Percentiles rank a stretch among this genome's conserved stretches.
Conservation (phyloP, 2,329 filamentous ascomycete genomes). For the Beauveria bassiana region DNA sequence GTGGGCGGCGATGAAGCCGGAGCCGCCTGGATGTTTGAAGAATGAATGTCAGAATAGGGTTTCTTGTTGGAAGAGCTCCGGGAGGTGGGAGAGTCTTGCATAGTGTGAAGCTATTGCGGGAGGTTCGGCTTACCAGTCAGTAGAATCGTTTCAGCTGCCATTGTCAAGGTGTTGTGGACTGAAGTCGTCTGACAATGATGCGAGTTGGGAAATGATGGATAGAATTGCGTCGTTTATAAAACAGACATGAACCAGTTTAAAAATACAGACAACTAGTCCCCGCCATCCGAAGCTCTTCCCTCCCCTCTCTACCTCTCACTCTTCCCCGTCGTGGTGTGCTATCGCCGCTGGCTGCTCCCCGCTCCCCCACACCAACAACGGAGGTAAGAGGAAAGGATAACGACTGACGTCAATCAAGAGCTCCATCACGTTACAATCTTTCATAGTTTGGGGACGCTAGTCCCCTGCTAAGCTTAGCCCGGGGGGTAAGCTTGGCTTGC, state of each 20-base stretch:
- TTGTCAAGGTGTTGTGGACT: not conserved
- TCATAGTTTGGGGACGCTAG: not conserved
- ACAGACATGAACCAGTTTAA: not conserved
- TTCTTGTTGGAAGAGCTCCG: not conserved
- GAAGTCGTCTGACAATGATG: not conserved
- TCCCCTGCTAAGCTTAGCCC: not conserved
- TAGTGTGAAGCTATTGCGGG: not conserved
- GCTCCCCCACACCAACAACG: not conserved
- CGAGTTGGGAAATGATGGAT: not conserved
- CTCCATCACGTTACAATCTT: not conserved
- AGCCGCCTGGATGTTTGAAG: conserved; percentile 30
- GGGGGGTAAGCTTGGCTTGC: too few species aligned
- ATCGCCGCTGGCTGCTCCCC: not conserved
- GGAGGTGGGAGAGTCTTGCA: too few species aligned
- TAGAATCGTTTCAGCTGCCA: conserved; percentile 5
- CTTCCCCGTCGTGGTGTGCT: not conserved
- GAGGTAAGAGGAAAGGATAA: not conserved
- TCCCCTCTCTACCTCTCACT: too few species aligned
- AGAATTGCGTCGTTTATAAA: not conserved
- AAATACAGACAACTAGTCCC: not conserved
- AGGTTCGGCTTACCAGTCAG: not conserved
- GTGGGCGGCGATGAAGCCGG: conserved; percentile 48
- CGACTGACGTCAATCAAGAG: conserved; percentile 6
- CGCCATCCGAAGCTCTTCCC: not conserved
- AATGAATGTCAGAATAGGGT: too few species aligned